phyloP scores from a whole-genome alignment of 768 basidiomycete species.

The Sarcomyxa edulis region DNA sequence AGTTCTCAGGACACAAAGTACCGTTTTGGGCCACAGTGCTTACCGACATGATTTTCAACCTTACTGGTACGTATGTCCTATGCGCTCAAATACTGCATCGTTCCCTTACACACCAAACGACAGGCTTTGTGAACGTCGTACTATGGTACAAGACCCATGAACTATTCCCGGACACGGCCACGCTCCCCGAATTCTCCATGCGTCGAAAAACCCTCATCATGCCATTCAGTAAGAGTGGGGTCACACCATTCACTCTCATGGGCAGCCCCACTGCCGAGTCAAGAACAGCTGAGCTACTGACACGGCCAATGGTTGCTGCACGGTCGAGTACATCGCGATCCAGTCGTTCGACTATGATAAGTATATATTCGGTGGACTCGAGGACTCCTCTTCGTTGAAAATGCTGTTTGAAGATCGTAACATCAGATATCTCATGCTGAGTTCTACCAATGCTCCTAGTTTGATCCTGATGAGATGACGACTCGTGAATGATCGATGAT shows the following conservation, averaged over 20 bases:
- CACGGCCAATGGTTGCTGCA: too few species aligned
- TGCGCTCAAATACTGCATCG: background rate
- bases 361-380: too few species aligned
- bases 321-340: too few species aligned
- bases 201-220: constrained; percentile 10
- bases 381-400: too few species aligned
- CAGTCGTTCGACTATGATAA: too few species aligned
- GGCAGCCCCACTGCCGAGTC: too few species aligned
- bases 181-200: constrained; percentile 18
- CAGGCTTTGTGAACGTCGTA: constrained; percentile 25
- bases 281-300: too few species aligned
- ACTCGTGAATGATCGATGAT: too few species aligned
- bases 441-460: too few species aligned
- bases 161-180: constrained; percentile 15
- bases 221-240: constrained; percentile 9
- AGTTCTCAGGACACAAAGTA: constrained; percentile 18
- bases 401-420: too few species aligned
- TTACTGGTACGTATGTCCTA: constrained; percentile 16
- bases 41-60: constrained; percentile 21
- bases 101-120: background rate
- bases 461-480: too few species aligned
- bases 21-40: constrained; percentile 18
- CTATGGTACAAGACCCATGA: constrained; percentile 19
- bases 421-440: too few species aligned
- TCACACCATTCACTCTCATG: constrained; percentile 13